Evolutionary conservation across 345 rosid species (phyloP), one percentile per base, ranked within the genome.

Genomic region (Cochlearia excelsa): DNA sequence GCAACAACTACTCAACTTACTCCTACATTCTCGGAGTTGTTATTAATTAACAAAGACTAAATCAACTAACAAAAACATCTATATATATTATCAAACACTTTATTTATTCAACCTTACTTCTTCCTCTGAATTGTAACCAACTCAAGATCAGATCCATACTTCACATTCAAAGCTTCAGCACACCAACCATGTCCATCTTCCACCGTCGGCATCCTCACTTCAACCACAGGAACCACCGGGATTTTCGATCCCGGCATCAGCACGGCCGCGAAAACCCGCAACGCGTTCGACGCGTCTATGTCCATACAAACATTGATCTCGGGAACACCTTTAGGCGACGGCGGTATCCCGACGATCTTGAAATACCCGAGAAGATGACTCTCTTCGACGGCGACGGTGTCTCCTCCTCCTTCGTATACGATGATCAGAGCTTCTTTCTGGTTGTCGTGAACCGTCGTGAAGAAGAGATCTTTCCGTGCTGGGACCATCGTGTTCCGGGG

Each of bases 111-210:
- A 54, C 6, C 16, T 57, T 30, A 80, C 40, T 63, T 71, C 63
- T 80, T 82, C 77, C 75, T 82, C 60, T 78, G 85, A 67, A 84
- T 60, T n/a, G 87, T 76, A 66, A 74, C 78, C 26, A 92, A 51
- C 75, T 79, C 88, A 3, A 88, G 71, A 51, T 71, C 41, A 27
- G 90, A 73, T 23, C 93, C 89, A 30, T 83, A 82, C 31, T 78
- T 63, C 58, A 56, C 78, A 71, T 70, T 61, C 41, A 92, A 77
- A 46, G 89, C 95, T 54, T 77, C 80, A 0, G 82, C 84, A 33
- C 88, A 84, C 95, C 95, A 88, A 34, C 90, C 93, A 52, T 88
- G 93, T 33, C 96, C 93, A 51, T 83, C 90, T 51, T 88, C 96
- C 50, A 88, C 85, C 1, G 85, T 86, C 0, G 96, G 98, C 98